A percentile compares a stretch with the other conserved stretches of the same genome.
Conservation (phyloP, 225 moss, liverwort and hornwort genomes). For the Straminergon stramineum region DNA sequence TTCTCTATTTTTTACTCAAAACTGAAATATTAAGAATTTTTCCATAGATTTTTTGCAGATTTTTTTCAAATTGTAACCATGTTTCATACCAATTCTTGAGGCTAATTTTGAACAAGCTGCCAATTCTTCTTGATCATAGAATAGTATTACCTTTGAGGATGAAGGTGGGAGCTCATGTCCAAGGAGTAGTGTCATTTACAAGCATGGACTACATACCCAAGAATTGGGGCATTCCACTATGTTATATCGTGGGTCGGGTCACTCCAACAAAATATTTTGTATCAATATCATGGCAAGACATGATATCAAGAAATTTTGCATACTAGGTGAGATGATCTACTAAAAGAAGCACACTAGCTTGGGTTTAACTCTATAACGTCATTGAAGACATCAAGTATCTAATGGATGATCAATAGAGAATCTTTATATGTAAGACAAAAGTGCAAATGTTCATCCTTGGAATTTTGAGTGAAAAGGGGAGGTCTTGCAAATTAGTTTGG, state of each 20-base stretch:
- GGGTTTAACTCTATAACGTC: not conserved
- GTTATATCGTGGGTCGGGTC: fast-evolving
- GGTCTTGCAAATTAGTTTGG: not conserved
- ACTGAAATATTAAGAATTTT: too few relatives aligned
- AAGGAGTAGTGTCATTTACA: not conserved
- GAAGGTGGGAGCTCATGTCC: fast-evolving
- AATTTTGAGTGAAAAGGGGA: too few relatives aligned
- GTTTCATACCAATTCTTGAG: too few relatives aligned
- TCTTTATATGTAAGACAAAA: not conserved
- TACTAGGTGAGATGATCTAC: not conserved
- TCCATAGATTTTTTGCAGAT: too few relatives aligned
- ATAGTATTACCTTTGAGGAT: fast-evolving
- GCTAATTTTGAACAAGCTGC: too few relatives aligned
- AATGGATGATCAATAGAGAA: not conserved
- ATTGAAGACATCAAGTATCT: fast-evolving
- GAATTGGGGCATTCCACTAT: fast-evolving
- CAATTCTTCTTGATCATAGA: too few relatives aligned
- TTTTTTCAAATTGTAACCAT: too few relatives aligned
- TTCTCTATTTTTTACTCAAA: too few relatives aligned
- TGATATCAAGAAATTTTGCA: fast-evolving
- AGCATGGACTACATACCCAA: fast-evolving
- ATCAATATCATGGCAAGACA: too few relatives aligned
- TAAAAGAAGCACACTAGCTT: fast-evolving
- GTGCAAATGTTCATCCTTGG: not conserved
- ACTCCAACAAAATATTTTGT: not conserved